These are phyloP conservation scores for Metarhizium album DNA, from an alignment of 2,329 filamentous ascomycete genomes.

Conservation along the genomic window DNA sequence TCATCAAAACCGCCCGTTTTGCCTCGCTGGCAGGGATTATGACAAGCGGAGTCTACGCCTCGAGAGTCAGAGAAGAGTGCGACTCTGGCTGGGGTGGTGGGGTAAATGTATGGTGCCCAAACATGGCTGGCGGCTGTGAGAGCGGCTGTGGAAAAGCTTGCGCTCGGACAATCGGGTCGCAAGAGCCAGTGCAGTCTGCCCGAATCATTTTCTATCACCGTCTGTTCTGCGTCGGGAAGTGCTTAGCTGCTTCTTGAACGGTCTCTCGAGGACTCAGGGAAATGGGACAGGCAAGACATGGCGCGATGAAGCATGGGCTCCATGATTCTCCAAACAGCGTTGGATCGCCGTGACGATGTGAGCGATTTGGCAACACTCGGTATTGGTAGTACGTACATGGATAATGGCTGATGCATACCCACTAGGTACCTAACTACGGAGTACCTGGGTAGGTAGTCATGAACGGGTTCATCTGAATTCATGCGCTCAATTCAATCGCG, in stretches of 20 bases:
- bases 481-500: neutral
- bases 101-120: conserved; percentile 3
- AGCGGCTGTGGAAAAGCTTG: neutral
- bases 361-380: too few relatives aligned
- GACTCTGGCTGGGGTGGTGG: conserved; percentile 5
- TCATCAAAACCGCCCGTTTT: conserved; percentile 10
- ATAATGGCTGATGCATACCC: too few relatives aligned
- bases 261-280: neutral
- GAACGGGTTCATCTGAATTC: neutral
- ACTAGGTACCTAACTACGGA: neutral
- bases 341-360: neutral
- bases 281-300: neutral
- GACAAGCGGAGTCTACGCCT: conserved; percentile 7
- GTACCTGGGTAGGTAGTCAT: neutral
- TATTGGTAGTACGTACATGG: too few relatives aligned
- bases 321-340: neutral
- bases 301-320: neutral
- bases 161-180: neutral
- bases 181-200: neutral
- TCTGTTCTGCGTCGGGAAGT: neutral
- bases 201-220: neutral
- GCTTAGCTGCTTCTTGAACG: neutral
- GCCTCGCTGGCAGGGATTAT: conserved; percentile 14
- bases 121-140: neutral
- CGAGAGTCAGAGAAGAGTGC: too few relatives aligned